Conservation (phyloP, 345 rosid species). For the Citrus inodora region DNA sequence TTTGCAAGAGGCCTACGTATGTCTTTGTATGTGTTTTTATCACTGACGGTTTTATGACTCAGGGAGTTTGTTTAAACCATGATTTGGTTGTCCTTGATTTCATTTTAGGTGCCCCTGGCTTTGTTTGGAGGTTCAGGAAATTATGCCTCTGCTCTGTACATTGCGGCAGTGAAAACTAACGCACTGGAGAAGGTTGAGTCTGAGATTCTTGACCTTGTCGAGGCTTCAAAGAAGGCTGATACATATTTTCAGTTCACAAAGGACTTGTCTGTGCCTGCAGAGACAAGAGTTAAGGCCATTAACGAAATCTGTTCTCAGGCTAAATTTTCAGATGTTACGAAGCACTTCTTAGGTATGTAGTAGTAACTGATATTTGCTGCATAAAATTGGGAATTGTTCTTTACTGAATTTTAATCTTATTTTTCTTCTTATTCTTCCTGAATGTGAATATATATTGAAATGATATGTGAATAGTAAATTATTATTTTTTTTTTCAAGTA, state of each 20-base stretch:
- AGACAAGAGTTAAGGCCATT: constrained; percentile 54
- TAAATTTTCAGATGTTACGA: constrained; percentile 67
- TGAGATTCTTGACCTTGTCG: constrained; percentile 62
- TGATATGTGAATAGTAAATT: background rate
- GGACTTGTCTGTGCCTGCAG: constrained; percentile 71
- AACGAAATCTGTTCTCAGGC: constrained; percentile 57
- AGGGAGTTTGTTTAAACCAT: constrained; percentile 5
- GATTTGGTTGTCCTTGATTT: constrained; percentile 4
- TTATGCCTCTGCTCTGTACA: constrained; percentile 81
- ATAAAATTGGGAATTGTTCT: background rate
- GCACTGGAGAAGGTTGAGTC: constrained; percentile 69
- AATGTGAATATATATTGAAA: background rate
- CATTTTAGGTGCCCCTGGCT: constrained; percentile 61
- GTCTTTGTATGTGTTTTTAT: background rate
- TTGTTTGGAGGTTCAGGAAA: constrained; percentile 81
- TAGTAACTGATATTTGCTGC: background rate
- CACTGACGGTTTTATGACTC: background rate
- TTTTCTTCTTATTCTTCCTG: background rate
- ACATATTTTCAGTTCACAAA: constrained; percentile 64
- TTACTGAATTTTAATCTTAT: background rate
- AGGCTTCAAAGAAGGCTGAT: constrained; percentile 59
- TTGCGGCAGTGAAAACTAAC: constrained; percentile 65
- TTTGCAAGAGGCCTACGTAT: background rate
- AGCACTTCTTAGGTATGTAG: constrained; percentile 73
- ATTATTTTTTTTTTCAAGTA: background rate